A percentile compares a stretch with the other conserved stretches of the same genome.
phyloP scores from a whole-genome alignment of 2,329 filamentous ascomycete genomes.

The Sclerotiophoma versabilis region DNA sequence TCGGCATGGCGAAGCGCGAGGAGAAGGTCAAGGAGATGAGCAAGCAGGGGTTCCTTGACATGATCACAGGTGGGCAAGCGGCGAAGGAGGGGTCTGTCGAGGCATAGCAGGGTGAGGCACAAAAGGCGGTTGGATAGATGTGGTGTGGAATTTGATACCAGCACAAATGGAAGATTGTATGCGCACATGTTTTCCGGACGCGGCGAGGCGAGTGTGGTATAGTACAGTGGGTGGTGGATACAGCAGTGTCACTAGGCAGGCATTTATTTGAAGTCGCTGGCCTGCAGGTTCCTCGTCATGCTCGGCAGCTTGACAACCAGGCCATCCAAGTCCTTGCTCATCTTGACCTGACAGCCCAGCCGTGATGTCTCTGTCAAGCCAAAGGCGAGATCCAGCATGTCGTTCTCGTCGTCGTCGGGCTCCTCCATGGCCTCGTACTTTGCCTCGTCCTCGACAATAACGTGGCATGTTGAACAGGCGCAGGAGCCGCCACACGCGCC shows the following conservation, averaged over 20 bases:
- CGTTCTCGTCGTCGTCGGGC: constrained; percentile 57
- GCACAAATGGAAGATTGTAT: not conserved
- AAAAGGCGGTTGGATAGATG: not conserved
- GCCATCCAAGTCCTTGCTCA: constrained; percentile 90
- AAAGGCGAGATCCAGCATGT: constrained; percentile 79
- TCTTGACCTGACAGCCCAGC: constrained; percentile 87
- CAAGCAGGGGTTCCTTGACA: constrained; percentile 92
- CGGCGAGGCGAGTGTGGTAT: constrained; percentile 8
- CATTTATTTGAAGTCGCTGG: constrained; percentile 77
- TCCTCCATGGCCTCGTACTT: constrained; percentile 76
- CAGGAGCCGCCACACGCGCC: constrained; percentile 95
- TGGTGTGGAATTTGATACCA: constrained; percentile 7
- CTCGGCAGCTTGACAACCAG: constrained; percentile 82
- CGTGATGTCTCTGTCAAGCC: constrained; percentile 85
- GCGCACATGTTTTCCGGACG: not conserved
- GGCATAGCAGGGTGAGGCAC: not conserved
- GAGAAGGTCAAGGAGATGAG: constrained; percentile 95
- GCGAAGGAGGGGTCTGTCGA: constrained; percentile 31
- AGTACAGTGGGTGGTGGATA: not conserved
- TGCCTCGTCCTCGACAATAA: constrained; percentile 77
- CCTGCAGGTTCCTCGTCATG: constrained; percentile 96
- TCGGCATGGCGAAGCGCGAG: constrained; percentile 81
- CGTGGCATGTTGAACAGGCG: constrained; percentile 91
- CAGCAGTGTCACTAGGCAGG: not conserved
- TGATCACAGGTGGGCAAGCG: constrained; percentile 71